Base-by-base conservation (phyloP, 1,139 yeast species). In the Lodderomyces margitis region DNA sequence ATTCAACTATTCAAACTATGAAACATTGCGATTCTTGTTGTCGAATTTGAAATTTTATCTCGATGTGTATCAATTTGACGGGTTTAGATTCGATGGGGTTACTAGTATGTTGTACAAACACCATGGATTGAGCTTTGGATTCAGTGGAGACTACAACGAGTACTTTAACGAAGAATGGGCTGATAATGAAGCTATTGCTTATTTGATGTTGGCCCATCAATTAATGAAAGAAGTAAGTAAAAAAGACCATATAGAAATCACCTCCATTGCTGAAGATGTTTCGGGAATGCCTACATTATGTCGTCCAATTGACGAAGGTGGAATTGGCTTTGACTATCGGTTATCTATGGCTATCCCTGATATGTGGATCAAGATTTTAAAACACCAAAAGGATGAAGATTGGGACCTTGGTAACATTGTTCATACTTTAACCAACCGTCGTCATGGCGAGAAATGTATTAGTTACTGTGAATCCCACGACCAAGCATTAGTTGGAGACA, bases 301-400 rank as follows among this genome's bases (percentile, higher is more conserved):
- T 64, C 64, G 87, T 38, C 83, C 94, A 7, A 74, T 87, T 36
- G 46, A 55, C 0, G 61, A 69, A 27, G 98, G 98, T 40, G 98
- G 98, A 41, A 81, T 87, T 50, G 98, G 97, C 0, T 92, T 91
- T 57, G 94, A 91, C 59, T 92, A 91, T 61, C 74, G 98, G 51
- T 71, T 92, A 45, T 94, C 96, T 2, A 92, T 92, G 98, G 98
- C 98, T 1, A 75, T 92, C 46, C 98, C 98, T 5, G 98, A 92
- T 62, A 91, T 91, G 98, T 92, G 98, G 98, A 92, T 92, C 66
- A 92, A 92, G 62, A 66, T 89, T 40, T 67, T 92, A 53, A 92
- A 92, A 60, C 97, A 91, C 58, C 69, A 76, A 48, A 57, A 67
- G 30, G 98, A 92, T 60, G 96, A 91, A 49, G 85, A 88, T 42